These are phyloP conservation scores for Neovahlkampfia damariscottae DNA, from an alignment of 78 protist genomes.

Conservation along the genomic window DNA sequence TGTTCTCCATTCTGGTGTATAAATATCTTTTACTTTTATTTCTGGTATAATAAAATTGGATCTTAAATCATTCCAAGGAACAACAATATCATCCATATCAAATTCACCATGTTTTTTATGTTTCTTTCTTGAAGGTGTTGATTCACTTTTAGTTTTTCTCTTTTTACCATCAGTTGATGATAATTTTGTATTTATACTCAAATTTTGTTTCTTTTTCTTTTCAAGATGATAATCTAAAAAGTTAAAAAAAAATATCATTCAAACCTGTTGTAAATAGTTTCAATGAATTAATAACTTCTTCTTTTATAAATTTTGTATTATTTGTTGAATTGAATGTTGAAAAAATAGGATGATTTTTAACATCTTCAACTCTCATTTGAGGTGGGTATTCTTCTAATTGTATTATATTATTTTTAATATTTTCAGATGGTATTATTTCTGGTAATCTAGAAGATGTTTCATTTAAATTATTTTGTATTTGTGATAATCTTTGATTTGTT, in stretches of 20 bases:
- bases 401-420: not conserved
- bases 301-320: not conserved
- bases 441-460: too few relatives aligned
- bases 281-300: not conserved
- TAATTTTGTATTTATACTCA: not conserved
- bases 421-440: too few relatives aligned
- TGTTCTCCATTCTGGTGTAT: not conserved
- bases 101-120: not conserved
- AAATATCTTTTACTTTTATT: not conserved
- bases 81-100: not conserved
- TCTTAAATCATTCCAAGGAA: constrained; percentile 1
- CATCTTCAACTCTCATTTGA: not conserved
- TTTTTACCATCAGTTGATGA: not conserved
- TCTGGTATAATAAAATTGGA: not conserved
- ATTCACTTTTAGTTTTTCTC: not conserved
- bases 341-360: not conserved
- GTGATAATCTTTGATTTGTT: not conserved
- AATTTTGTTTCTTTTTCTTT: not conserved
- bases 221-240: not conserved
- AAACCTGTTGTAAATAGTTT: too few relatives aligned
- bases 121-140: not conserved
- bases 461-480: not conserved
- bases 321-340: not conserved
- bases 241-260: too few relatives aligned
- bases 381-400: not conserved